phyloP scores from a whole-genome alignment of 169 alveolate genomes.

The Babesia bigemina region DNA sequence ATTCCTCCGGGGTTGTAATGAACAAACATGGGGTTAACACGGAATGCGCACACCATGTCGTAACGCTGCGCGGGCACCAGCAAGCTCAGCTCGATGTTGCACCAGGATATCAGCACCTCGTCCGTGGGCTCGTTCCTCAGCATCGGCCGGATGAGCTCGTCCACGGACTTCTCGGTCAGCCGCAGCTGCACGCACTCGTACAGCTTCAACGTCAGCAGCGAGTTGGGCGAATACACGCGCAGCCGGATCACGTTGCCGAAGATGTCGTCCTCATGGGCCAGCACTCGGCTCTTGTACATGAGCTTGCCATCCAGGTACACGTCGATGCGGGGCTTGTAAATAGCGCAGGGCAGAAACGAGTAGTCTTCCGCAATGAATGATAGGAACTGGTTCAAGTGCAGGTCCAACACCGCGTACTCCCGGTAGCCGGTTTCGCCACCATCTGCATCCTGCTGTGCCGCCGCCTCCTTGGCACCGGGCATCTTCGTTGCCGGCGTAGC shows the following conservation, averaged over 20 bases:
- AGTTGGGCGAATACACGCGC: slow-evolving; percentile 39
- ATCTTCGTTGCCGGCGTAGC: neutral
- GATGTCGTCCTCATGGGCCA: slow-evolving; percentile 37
- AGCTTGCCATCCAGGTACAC: slow-evolving; percentile 38
- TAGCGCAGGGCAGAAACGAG: slow-evolving; percentile 50
- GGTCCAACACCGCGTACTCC: slow-evolving; percentile 42
- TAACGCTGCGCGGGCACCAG: slow-evolving; percentile 39
- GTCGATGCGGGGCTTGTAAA: slow-evolving; percentile 58
- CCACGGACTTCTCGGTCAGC: slow-evolving; percentile 18
- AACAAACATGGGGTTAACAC: slow-evolving; percentile 51
- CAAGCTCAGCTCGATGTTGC: slow-evolving; percentile 45
- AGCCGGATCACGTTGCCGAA: slow-evolving; percentile 46
- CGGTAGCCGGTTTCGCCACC: slow-evolving; percentile 7
- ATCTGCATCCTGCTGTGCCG: neutral
- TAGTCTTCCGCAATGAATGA: slow-evolving; percentile 53
- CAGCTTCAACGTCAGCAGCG: slow-evolving; percentile 55
- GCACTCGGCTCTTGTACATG: slow-evolving; percentile 45
- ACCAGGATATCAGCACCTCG: slow-evolving; percentile 57
- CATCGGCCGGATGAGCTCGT: slow-evolving; percentile 24
- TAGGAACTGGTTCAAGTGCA: slow-evolving; percentile 58
- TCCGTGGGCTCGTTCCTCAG: slow-evolving; percentile 31
- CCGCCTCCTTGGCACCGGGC: neutral
- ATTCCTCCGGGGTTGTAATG: slow-evolving; percentile 64
- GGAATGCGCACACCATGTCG: slow-evolving; percentile 45
- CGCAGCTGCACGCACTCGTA: slow-evolving; percentile 54